Evolutionary conservation across 2,329 filamentous ascomycete genomes (phyloP).

Genomic region (Ambrosiella xylebori): DNA sequence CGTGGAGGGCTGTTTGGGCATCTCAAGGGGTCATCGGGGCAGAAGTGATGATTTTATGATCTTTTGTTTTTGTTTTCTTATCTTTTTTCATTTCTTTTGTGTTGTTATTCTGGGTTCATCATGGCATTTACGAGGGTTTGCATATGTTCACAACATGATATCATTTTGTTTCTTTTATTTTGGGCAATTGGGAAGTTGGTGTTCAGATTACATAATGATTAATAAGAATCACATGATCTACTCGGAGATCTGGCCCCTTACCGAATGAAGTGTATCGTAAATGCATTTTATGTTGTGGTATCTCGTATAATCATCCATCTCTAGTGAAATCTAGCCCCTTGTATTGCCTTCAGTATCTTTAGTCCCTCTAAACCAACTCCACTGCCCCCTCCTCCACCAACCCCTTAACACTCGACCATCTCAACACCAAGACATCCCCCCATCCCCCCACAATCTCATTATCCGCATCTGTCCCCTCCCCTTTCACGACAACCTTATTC

Average conservation of each 20-base stretch:
- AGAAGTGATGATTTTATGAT: neutral
- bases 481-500: constrained; percentile 36
- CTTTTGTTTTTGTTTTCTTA: constrained; percentile 1
- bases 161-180: neutral
- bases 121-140: neutral
- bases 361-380: constrained; percentile 35
- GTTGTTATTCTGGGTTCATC: neutral
- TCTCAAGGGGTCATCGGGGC: neutral
- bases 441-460: constrained; percentile 37
- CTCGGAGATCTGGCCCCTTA: no score
- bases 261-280: no score
- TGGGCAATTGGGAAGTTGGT: neutral
- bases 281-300: neutral
- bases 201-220: neutral
- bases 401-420: constrained; percentile 56
- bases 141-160: neutral
- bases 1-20: neutral
- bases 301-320: neutral
- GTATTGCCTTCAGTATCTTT: neutral
- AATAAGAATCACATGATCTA: neutral
- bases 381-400: constrained; percentile 37
- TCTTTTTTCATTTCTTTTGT: neutral
- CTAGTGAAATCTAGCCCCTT: neutral
- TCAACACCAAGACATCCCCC: constrained; percentile 50
- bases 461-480: constrained; percentile 48